Conservation (phyloP, 1,139 yeast genomes). For the Cylindricascospora bacillispora region DNA sequence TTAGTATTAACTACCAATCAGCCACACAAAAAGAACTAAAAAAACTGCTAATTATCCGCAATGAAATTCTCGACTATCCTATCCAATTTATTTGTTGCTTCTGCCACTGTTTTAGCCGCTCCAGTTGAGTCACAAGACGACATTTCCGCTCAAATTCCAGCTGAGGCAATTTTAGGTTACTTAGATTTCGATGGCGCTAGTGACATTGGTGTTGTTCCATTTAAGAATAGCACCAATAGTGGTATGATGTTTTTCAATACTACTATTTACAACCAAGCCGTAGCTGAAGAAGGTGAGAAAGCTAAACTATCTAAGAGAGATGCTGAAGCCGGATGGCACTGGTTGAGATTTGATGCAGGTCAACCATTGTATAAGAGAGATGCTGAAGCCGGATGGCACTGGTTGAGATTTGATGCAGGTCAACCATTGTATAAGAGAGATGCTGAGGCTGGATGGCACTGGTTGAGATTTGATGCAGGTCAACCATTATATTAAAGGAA, state of each 20-base stretch:
- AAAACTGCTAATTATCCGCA: too few species aligned
- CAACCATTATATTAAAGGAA: constrained; percentile 11
- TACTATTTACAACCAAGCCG: constrained; percentile 10
- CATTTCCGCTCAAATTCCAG: constrained; percentile 6
- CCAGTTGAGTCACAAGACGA: constrained; percentile 2
- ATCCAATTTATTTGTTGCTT: not conserved
- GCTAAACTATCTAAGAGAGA: constrained; percentile 4
- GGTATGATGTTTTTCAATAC: constrained; percentile 10
- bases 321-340: constrained; percentile 6
- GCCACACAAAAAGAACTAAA: too few species aligned
- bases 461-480: constrained; percentile 9
- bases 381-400: constrained; percentile 15
- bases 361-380: constrained; percentile 17
- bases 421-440: constrained; percentile 12
- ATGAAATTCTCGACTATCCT: not conserved
- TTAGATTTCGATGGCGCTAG: constrained; percentile 7
- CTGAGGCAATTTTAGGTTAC: constrained; percentile 11
- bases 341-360: constrained; percentile 8
- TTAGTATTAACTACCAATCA: too few species aligned
- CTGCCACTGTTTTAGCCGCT: not conserved
- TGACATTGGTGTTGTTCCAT: constrained; percentile 9
- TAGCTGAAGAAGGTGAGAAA: constrained; percentile 1
- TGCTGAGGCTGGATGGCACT: constrained; percentile 14
- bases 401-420: constrained; percentile 8
- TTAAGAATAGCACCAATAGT: constrained; percentile 7